These are phyloP conservation scores for Pistacia integerrima DNA, from an alignment of 345 rosid species.

Conservation along the genomic window DNA sequence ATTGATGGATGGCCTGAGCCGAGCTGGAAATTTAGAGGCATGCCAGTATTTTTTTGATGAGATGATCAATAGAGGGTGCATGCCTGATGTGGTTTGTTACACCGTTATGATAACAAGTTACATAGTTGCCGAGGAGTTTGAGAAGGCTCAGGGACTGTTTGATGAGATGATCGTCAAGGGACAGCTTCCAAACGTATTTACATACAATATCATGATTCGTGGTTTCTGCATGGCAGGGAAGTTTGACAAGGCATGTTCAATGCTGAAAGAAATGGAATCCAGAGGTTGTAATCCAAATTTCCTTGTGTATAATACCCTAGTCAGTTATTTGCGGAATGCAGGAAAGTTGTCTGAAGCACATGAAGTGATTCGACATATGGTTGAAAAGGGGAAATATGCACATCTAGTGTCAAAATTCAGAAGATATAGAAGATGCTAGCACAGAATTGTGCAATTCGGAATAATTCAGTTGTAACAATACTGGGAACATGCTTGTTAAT, in stretches of 20 bases:
- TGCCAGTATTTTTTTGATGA: constrained; percentile 77
- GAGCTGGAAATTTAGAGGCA: constrained; percentile 81
- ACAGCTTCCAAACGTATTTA: constrained; percentile 76
- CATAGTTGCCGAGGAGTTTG: constrained; percentile 60
- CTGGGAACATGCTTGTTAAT: constrained; percentile 15
- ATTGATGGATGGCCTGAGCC: constrained; percentile 86
- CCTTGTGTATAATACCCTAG: constrained; percentile 79
- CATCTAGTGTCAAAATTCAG: constrained; percentile 60
- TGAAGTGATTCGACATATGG: constrained; percentile 67
- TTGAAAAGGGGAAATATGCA: constrained; percentile 64
- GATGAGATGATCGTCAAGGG: constrained; percentile 65
- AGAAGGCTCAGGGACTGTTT: constrained; percentile 68
- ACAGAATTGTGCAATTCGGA: constrained; percentile 14
- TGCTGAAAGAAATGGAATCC: constrained; percentile 82
- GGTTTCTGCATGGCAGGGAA: constrained; percentile 75
- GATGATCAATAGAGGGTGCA: constrained; percentile 64
- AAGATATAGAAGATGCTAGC: constrained; percentile 48
- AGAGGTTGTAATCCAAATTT: constrained; percentile 88
- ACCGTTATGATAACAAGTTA: constrained; percentile 86
- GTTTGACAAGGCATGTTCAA: constrained; percentile 67
- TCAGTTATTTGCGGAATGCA: constrained; percentile 65
- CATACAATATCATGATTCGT: constrained; percentile 86
- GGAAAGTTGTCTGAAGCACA: constrained; percentile 79
- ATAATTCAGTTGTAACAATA: constrained; percentile 19
- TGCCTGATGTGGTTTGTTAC: constrained; percentile 81